These are phyloP conservation scores for Umbelopsis ramanniana DNA, from an alignment of 192 early-diverging fungal species.

Conservation along the genomic window DNA sequence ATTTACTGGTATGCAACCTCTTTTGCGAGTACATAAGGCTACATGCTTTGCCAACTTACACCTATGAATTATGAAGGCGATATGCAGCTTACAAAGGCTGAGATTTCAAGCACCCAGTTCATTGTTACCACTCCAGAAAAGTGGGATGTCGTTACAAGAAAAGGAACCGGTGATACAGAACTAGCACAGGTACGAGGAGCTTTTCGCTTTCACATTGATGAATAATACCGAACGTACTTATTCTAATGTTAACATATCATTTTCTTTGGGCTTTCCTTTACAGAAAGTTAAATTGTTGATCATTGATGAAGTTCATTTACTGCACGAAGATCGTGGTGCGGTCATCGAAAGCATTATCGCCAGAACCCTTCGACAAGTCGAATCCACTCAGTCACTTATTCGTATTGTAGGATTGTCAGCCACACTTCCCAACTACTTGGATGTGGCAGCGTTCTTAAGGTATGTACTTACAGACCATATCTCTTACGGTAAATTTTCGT, in stretches of 20 bases:
- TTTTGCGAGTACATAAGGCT: not conserved
- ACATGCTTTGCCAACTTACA: no score
- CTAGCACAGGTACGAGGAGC: slow-evolving; percentile 69
- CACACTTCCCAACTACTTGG: slow-evolving; percentile 94
- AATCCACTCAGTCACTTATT: slow-evolving; percentile 87
- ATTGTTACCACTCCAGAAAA: slow-evolving; percentile 99
- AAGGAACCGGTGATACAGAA: slow-evolving; percentile 95
- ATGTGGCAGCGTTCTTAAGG: slow-evolving; percentile 91
- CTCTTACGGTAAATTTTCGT: not conserved
- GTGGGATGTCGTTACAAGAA: slow-evolving; percentile 98
- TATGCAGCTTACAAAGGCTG: slow-evolving; percentile 94
- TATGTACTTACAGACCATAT: not conserved
- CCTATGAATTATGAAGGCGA: slow-evolving; percentile 47
- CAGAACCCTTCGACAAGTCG: slow-evolving; percentile 84
- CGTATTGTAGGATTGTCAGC: slow-evolving; percentile 93
- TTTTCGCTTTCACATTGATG: not conserved
- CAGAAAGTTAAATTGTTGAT: slow-evolving; percentile 87
- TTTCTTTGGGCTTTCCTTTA: slow-evolving; percentile 60
- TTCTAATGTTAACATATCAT: no score
- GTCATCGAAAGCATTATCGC: slow-evolving; percentile 93
- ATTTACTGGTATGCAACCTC: slow-evolving; percentile 70
- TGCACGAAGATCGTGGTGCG: slow-evolving; percentile 97
- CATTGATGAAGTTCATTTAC: slow-evolving; percentile 96
- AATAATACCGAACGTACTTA: no score
- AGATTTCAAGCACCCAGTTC: slow-evolving; percentile 94